Percentiles rank a stretch among this genome's conserved stretches.
Evolutionary conservation across 2,329 filamentous ascomycete genomes (phyloP).

Genomic region (Cercospora beticola): DNA sequence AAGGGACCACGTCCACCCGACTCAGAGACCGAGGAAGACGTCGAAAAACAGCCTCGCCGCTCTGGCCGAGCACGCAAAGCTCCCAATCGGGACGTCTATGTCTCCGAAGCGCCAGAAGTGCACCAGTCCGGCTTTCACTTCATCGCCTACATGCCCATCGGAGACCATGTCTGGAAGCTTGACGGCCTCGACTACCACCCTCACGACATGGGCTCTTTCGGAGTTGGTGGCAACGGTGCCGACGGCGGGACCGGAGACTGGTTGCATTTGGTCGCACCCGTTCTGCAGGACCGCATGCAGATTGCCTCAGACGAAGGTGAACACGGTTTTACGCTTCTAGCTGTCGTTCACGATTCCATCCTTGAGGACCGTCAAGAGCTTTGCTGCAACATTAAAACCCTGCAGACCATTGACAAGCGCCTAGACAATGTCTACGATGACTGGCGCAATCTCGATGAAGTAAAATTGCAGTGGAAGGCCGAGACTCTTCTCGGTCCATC

Average conservation of each 20-base stretch:
- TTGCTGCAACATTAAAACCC: conserved; percentile 46
- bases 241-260: conserved; percentile 57
- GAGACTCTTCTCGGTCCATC: conserved; percentile 23
- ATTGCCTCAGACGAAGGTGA: conserved; percentile 62
- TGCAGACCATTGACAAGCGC: conserved; percentile 43
- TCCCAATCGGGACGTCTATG: conserved; percentile 32
- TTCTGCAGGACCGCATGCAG: conserved; percentile 66
- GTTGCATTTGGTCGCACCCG: conserved; percentile 63
- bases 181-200: conserved; percentile 79
- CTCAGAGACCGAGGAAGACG: neutral
- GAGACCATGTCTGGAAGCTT: conserved; percentile 79
- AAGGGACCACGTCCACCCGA: neutral
- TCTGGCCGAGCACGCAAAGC: conserved; percentile 27
- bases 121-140: conserved; percentile 77
- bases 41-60: conserved; percentile 27
- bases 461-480: neutral
- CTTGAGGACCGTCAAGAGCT: conserved; percentile 47
- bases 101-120: conserved; percentile 46
- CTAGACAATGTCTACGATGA: conserved; percentile 43
- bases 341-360: conserved; percentile 68
- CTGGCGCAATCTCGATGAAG: conserved; percentile 39
- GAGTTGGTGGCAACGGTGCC: conserved; percentile 36
- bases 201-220: conserved; percentile 56
- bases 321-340: conserved; percentile 74
- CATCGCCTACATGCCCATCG: conserved; percentile 78